Conservation (phyloP, 495 filamentous ascomycete species). For the Tricharina praecox region DNA sequence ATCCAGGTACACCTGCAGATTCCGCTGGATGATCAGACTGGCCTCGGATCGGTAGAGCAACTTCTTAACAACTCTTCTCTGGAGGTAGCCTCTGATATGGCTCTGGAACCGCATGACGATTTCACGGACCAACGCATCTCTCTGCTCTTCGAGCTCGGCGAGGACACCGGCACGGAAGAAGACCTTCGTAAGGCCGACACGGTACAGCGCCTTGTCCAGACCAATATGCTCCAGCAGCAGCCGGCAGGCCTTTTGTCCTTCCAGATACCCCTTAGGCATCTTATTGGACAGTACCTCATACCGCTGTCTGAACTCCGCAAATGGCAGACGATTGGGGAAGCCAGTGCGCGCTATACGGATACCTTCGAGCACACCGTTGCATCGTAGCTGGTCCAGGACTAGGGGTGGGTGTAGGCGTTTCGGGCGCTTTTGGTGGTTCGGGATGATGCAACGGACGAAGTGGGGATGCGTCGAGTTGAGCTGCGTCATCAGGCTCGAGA, state of each 20-base stretch:
- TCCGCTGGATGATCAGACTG: slow-evolving; percentile 82
- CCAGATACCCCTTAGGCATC: slow-evolving; percentile 79
- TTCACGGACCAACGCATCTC: slow-evolving; percentile 76
- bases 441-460: slow-evolving; percentile 94
- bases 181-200: slow-evolving; percentile 90
- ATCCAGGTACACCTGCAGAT: slow-evolving; percentile 74
- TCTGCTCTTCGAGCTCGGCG: slow-evolving; percentile 87
- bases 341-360: slow-evolving; percentile 95
- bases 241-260: slow-evolving; percentile 68
- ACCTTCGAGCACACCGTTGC: slow-evolving; percentile 96
- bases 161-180: slow-evolving; percentile 96
- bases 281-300: slow-evolving; percentile 90
- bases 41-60: slow-evolving; percentile 86
- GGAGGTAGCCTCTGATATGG: slow-evolving; percentile 70
- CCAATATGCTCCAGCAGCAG: slow-evolving; percentile 81
- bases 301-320: slow-evolving; percentile 83
- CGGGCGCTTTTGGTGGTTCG: slow-evolving; percentile 95
- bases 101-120: slow-evolving; percentile 94
- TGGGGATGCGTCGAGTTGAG: slow-evolving; percentile 93
- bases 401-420: slow-evolving; percentile 78
- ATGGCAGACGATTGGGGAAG: slow-evolving; percentile 88
- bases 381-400: slow-evolving; percentile 87
- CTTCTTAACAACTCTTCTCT: slow-evolving; percentile 77
- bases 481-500: slow-evolving; percentile 88
- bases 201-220: slow-evolving; percentile 69